Base-by-base conservation (phyloP, 192 early-diverging fungal genomes). In the Endogone sp. region DNA sequence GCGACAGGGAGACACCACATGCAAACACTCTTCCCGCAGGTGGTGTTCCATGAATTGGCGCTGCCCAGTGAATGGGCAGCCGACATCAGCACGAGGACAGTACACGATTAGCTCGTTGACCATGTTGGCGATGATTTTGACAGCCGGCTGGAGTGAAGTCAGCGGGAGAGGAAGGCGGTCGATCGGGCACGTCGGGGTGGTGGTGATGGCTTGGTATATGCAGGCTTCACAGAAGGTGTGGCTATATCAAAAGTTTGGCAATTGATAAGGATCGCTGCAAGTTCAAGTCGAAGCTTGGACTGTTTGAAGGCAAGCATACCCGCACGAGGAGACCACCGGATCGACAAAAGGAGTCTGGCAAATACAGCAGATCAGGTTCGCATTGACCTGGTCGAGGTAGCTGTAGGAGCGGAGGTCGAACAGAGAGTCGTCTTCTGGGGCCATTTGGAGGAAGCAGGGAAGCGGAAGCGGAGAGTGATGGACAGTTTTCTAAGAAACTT, bases 171-270 rank as follows among this genome's bases (percentile, higher is more conserved):
- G 69, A 0, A 82, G 71, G 2, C 90, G 77, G 60, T 90, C 89
- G 21, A 91, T 75, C 0, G 90, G 90, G 62, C 90, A 91, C 23
- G 73, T 64, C 2, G 60, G 63, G 11, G 67, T 74, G 54, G 77
- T 71, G 31, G 80, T 70, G 8, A 90, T 44, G 13, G 85, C 82
- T 70, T 82, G 77, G 37, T 74, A 60, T 30, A 90, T 90, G 68
- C 90, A 91, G 21, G 54, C 37, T 27, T 63, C 64, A 64, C 90
- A 91, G 77, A 89, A 91, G 0, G 89, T 91, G 67, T 91, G 90
- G 16, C 89, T 86, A 32, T 24, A 27, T 23, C 37, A 16, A 23
- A 11, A n/a, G 11, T 56, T 13, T n/a, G 11, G 55, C 55, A n/a
- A 11, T 56, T 56, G 55, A 13, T n/a, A 13, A 56, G 55, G n/a